Base-by-base conservation (phyloP, 2,329 filamentous ascomycete species). In the Chaetothyriales sp. region DNA sequence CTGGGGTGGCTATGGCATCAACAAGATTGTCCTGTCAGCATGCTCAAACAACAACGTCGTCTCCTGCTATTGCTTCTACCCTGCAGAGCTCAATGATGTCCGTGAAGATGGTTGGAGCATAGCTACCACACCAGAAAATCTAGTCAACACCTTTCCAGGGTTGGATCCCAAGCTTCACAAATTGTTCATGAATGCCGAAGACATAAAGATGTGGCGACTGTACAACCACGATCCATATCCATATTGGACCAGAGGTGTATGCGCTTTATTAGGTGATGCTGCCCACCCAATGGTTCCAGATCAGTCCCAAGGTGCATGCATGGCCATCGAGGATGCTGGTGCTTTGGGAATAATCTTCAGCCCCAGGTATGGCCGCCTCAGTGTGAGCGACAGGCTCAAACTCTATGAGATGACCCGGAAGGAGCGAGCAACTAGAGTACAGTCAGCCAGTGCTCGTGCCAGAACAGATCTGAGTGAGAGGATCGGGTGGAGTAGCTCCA, bases 311-410 rank as follows among this genome's bases (percentile, higher is more conserved):
- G 59, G 69, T 5, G 67, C 66, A 0, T 70, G 67, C 51, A 64
- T 64, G 61, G 69, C 69, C 0, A 66, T 71, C 29, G 69, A 72
- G 55, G 69, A 72, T 53, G 68, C 68, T 4, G 69, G 62, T 0
- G 67, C 65, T 1, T 49, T 70, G 5, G 67, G 68, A 0, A 56
- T 68, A 4, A 56, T 70, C 15, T 69, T 69, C 58, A 61, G 59
- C 50, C 43, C 18, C 1, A 50, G 56, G 5, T 53, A 56, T 43
- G 48, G 40, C 33, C 50, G 61, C 15, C 58, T 60, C 44, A 54
- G 53, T 8, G 49, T 64, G 0, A n/a, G 44, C 0, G 58, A 62
- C 7, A 59, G 61, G 1, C 47, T 66, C 20, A 46, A 20, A 13
- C 43, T 65, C 8, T 66, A 65, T 44, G 62, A 66, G 51, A 54